Conservation (phyloP, 768 basidiomycete species). For the Artomyces pyxidatus region DNA sequence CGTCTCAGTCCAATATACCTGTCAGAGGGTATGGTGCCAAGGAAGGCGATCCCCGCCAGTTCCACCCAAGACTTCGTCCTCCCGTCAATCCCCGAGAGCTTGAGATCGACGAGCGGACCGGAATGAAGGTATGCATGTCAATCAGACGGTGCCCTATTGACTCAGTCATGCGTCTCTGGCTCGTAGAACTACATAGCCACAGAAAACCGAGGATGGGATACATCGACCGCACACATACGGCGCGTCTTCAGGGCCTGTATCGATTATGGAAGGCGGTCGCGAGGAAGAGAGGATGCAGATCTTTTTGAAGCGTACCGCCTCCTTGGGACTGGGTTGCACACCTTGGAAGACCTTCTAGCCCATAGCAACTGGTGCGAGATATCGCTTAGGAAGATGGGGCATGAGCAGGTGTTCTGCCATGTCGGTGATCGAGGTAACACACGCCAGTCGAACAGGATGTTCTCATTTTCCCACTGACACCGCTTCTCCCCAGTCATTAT, state of each 20-base stretch:
- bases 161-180: too few relatives aligned
- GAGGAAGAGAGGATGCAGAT: slow-evolving; percentile 44
- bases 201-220: slow-evolving; percentile 61
- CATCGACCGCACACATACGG: slow-evolving; percentile 61
- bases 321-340: slow-evolving; percentile 60
- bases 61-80: slow-evolving; percentile 65
- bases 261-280: slow-evolving; percentile 50
- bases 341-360: slow-evolving; percentile 67
- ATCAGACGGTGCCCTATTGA: too few relatives aligned
- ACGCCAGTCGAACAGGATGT: too few relatives aligned
- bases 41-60: slow-evolving; percentile 63
- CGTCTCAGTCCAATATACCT: not conserved
- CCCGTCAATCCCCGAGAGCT: slow-evolving; percentile 68
- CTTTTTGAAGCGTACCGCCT: slow-evolving; percentile 64
- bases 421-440: slow-evolving; percentile 60
- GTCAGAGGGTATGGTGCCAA: slow-evolving; percentile 57
- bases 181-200: slow-evolving; percentile 72
- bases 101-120: slow-evolving; percentile 65
- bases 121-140: slow-evolving; percentile 63
- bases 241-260: slow-evolving; percentile 60
- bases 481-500: slow-evolving; percentile 30
- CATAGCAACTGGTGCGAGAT: slow-evolving; percentile 81
- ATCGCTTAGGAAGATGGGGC: slow-evolving; percentile 58
- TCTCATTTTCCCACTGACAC: too few relatives aligned
- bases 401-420: slow-evolving; percentile 68